Evolutionary conservation across 1,284 basidiomycete genomes (phyloP).

Genomic region (Ustilago curta): DNA sequence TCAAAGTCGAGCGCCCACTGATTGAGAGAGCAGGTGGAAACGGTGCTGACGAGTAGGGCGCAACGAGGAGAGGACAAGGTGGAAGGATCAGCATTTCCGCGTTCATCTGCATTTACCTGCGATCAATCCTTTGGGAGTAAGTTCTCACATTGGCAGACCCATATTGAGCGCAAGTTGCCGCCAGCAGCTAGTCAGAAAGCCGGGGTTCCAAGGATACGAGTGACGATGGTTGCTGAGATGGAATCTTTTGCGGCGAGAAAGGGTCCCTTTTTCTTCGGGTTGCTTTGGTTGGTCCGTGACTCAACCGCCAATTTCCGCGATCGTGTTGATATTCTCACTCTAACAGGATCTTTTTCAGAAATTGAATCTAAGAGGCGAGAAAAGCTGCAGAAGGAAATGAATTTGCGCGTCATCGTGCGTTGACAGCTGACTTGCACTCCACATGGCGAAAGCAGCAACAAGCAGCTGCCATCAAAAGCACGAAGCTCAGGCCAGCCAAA

Average conservation of each 20-base stretch:
- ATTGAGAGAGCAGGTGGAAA: constrained; percentile 81
- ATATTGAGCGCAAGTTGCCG: constrained; percentile 10
- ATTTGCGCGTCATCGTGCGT: constrained; percentile 32
- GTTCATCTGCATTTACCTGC: not conserved
- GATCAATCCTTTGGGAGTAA: not conserved
- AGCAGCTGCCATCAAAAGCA: too few relatives aligned
- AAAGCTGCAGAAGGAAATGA: not conserved
- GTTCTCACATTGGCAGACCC: constrained; percentile 50
- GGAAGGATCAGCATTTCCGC: not conserved
- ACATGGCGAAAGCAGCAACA: constrained; percentile 17
- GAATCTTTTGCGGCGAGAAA: not conserved
- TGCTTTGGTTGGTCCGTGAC: constrained; percentile 5
- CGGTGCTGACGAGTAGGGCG: constrained; percentile 34
- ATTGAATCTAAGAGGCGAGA: not conserved
- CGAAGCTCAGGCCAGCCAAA: not conserved
- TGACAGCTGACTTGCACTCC: constrained; percentile 9
- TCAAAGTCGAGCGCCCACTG: constrained; percentile 97
- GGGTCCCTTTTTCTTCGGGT: constrained; percentile 3
- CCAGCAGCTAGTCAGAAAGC: too few relatives aligned
- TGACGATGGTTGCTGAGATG: constrained; percentile 1
- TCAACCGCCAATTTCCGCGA: not conserved
- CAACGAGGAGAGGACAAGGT: not conserved
- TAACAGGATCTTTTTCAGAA: not conserved
- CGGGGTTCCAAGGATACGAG: not conserved
- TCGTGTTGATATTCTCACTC: too few relatives aligned